These are phyloP conservation scores for Scheffersomyces stipitis DNA, from an alignment of 805 yeast genomes.

Conservation along the genomic window DNA sequence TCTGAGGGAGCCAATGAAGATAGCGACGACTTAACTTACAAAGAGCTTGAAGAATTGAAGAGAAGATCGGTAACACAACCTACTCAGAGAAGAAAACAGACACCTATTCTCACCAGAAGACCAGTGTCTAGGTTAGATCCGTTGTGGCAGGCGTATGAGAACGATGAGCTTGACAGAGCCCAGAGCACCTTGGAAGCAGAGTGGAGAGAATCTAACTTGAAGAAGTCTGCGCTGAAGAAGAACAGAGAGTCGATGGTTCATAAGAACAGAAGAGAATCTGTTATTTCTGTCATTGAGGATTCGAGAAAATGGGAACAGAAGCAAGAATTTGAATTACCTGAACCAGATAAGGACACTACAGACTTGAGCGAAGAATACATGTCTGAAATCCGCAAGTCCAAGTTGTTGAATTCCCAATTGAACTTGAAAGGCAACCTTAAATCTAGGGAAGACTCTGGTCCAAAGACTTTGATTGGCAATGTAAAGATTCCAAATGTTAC, in stretches of 20 bases:
- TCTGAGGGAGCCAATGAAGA: constrained; percentile 29
- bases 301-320: neutral
- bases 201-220: constrained; percentile 20
- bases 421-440: constrained; percentile 18
- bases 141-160: constrained; percentile 51
- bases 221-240: constrained; percentile 5
- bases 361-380: constrained; percentile 45
- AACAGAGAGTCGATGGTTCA: constrained; percentile 10
- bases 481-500: constrained; percentile 71
- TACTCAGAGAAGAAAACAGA: constrained; percentile 27
- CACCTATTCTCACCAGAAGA: constrained; percentile 47
- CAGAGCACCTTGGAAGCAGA: constrained; percentile 43
- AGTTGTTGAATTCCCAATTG: constrained; percentile 43
- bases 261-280: constrained; percentile 29
- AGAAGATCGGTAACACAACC: constrained; percentile 50
- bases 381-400: constrained; percentile 44
- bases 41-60: constrained; percentile 45
- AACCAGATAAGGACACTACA: constrained; percentile 32
- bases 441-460: constrained; percentile 25
- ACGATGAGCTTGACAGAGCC: constrained; percentile 44
- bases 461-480: constrained; percentile 55
- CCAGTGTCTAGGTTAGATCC: constrained; percentile 61
- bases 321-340: constrained; percentile 33
- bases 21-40: constrained; percentile 40
- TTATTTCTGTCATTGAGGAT: constrained; percentile 31